Base-by-base conservation (phyloP, 2,329 filamentous ascomycete species). In the Verticillium zaregamsianum region DNA sequence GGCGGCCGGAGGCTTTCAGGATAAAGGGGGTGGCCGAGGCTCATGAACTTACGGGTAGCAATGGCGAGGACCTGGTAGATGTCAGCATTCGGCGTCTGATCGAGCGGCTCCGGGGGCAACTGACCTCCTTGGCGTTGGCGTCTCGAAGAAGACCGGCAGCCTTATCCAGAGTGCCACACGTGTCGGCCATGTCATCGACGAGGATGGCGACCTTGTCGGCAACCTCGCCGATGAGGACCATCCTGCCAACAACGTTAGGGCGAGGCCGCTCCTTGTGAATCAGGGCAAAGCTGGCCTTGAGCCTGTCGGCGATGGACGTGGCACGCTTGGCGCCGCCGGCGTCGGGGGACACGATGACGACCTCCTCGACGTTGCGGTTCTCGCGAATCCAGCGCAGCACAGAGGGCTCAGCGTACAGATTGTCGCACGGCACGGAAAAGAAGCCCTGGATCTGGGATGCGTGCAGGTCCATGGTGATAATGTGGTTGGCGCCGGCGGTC, bases 111-210 rank as follows among this genome's bases (percentile, higher is more conserved):
- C 2, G 9, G n/a, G 23, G 5, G 37, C 68, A 89, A 85, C 65
- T 83, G 82, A 1, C 93, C 72, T 96, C 88, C 67, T 87, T 87
- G 1, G 95, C 94, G 35, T 92, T 92, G 71, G 97, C 90, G 69
- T 92, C 85, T 75, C 94, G 91, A 59, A 98, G 86, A 0, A 93
- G 94, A 62, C 92, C 89, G 17, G 94, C 95, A 3, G 93, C 95
- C 80, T 98, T 98, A 74, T 80, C 81, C 35, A 85, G 80, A 2
- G 90, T 97, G 68, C 93, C 93, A 75, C 93, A 97, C 4, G 94
- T 97, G 73, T 98, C 94, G 35, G 93, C 93, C 92, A 98, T 97
- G 74, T 98, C 94, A 74, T 98, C 94, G 59, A 99, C 94, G 57
- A 99, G 88, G 72, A 99, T 97, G 63, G 94, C 94, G 33, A 94